Evolutionary conservation across 805 yeast genomes (phyloP).

Genomic region (Lachancea thermotolerans): DNA sequence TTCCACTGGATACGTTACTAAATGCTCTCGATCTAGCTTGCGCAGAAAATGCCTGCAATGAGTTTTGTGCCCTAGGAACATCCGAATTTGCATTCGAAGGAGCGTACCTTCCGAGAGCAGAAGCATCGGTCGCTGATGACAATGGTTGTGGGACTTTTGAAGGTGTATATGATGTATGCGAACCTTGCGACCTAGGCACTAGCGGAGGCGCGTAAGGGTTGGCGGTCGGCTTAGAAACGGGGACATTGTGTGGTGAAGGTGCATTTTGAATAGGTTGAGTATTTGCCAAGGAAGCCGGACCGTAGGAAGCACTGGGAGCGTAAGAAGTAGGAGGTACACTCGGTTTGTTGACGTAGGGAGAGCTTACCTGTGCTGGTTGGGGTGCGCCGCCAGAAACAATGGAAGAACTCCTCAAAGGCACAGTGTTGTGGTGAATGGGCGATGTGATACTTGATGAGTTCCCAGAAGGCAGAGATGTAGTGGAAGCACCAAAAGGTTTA

Average conservation of each 20-base stretch:
- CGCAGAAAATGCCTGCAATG: not conserved
- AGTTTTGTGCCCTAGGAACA: not conserved
- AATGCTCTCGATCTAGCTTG: conserved; percentile 17
- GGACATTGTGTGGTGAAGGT: too few species aligned
- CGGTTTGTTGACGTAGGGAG: too few species aligned
- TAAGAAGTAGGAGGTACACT: not conserved
- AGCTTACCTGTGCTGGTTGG: too few species aligned
- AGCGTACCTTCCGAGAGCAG: conserved; percentile 2
- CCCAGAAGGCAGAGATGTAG: conserved; percentile 15
- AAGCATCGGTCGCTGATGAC: not conserved
- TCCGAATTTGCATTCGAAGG: conserved; percentile 3
- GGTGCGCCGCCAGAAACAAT: too few species aligned
- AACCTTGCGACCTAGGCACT: not conserved
- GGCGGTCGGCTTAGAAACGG: not conserved
- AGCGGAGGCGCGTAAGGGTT: not conserved
- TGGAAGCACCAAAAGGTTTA: conserved; percentile 33
- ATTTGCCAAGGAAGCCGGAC: not conserved
- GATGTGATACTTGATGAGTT: conserved; percentile 3
- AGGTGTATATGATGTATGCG: not conserved
- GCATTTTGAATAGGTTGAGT: not conserved
- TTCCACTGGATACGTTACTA: conserved; percentile 21
- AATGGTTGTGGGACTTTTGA: not conserved
- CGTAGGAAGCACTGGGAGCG: not conserved
- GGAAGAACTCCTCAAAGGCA: not conserved
- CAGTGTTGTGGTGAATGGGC: not conserved